These are phyloP conservation scores for Corymbia citriodora DNA, from an alignment of 441 rosid species.

Conservation along the genomic window DNA sequence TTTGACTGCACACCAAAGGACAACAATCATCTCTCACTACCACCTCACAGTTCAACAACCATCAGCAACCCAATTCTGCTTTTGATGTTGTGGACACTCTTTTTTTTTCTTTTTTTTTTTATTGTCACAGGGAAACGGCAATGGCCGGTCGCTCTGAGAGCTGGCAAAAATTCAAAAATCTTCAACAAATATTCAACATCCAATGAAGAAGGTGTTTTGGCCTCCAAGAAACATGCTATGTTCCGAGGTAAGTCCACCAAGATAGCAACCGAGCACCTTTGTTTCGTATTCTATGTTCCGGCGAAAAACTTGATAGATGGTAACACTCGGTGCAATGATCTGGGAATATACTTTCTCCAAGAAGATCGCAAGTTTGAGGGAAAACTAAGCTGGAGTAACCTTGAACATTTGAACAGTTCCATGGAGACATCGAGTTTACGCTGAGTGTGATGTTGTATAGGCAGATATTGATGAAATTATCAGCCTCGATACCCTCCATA, in stretches of 20 bases:
- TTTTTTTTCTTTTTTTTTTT: not conserved
- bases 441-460: conserved; percentile 52
- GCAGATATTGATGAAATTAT: conserved; percentile 62
- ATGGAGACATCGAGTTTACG: conserved; percentile 47
- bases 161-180: conserved; percentile 33
- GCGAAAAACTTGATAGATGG: conserved; percentile 29
- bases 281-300: conserved; percentile 33
- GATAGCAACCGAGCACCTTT: conserved; percentile 49
- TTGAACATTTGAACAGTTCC: conserved; percentile 74
- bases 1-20: conserved; percentile 69
- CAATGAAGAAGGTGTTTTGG: conserved; percentile 22
- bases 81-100: conserved; percentile 15
- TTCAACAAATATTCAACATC: conserved; percentile 20
- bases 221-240: conserved; percentile 12
- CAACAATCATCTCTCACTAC: conserved; percentile 29
- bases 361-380: conserved; percentile 66
- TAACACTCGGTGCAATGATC: conserved; percentile 67
- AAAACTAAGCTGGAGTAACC: conserved; percentile 74
- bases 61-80: conserved; percentile 28
- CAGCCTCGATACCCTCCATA: conserved; percentile 79
- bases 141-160: conserved; percentile 28
- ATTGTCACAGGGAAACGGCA: conserved; percentile 24
- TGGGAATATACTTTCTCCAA: conserved; percentile 54
- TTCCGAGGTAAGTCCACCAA: conserved; percentile 43
- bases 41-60: conserved; percentile 29